Base-by-base conservation (phyloP, 1,284 basidiomycete genomes). In the Ceratobasidium sp. region DNA sequence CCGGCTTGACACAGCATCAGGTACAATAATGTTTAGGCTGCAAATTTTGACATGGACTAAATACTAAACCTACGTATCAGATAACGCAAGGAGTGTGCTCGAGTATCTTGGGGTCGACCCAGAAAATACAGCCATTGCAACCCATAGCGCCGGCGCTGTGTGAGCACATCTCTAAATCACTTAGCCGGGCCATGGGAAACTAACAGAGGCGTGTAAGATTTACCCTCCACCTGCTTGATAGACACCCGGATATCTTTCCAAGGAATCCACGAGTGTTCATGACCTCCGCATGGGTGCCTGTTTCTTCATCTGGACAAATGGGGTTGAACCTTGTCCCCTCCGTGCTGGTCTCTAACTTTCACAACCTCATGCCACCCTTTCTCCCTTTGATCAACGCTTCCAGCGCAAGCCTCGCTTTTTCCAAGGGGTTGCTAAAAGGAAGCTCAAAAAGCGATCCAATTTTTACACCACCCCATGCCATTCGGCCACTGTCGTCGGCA, bases 221-320 rank as follows among this genome's bases (percentile, higher is more conserved):
- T 41, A 59, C 67, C 30, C 67, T 70, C 48, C 55, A 58, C 45
- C 34, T 70, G 23, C 36, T 70, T 5, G 32, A 70, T 3, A 70
- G 55, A 39, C 67, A 70, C 45, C 67, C 67, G 6, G 67, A 70
- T 28, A 53, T 70, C 41, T 70, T 70, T 26, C 53, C 67, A 39
- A 70, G 59, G 23, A 70, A 39, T 48, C 67, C 43, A 50, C 53
- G 55, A 16, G 67, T 70, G 45, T 70, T 70, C 53, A 53, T 70
- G 55, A 70, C 67, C 16, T 70, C 67, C 26, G 67, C 53, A 70
- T 70, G 67, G 67, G 67, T 70, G 4, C 67, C 67, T 6, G 34
- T 59, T 59, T 59, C 67, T 12, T 53, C 59, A 36, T 70, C 67
- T 23, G 67, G 67, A 39, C 67, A 70, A 48, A 48, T 70, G 12